These are phyloP conservation scores for Pascua sp. DNA, from an alignment of 1,284 basidiomycete species.

Conservation along the genomic window DNA sequence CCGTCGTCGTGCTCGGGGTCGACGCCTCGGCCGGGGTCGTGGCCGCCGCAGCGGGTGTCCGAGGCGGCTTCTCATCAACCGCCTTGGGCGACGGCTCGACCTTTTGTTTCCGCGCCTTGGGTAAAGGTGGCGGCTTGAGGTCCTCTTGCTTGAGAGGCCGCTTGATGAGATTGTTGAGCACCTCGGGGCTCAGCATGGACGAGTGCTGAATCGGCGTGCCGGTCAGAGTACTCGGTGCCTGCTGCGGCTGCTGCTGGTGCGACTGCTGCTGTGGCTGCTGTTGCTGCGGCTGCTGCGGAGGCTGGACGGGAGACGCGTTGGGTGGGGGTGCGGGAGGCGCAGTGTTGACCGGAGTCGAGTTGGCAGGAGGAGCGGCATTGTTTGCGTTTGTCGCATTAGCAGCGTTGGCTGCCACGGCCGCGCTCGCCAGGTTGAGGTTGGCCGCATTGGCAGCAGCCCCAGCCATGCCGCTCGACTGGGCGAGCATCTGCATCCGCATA, in stretches of 20 bases:
- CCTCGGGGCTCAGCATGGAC: slow-evolving; percentile 17
- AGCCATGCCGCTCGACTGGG: too few relatives aligned
- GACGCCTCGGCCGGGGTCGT: slow-evolving; percentile 8
- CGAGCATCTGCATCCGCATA: slow-evolving; percentile 14
- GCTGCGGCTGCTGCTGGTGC: neutral
- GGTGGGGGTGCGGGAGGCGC: too few relatives aligned
- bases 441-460: neutral
- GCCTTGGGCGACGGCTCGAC: slow-evolving; percentile 11
- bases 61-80: slow-evolving; percentile 10
- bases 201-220: slow-evolving; percentile 13
- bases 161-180: slow-evolving; percentile 23
- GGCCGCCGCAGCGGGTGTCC: slow-evolving; percentile 8
- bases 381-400: too few relatives aligned
- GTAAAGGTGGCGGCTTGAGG: slow-evolving; percentile 18
- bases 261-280: neutral
- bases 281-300: neutral
- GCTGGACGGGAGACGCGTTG: too few relatives aligned
- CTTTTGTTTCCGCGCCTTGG: slow-evolving; percentile 11
- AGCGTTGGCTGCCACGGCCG: neutral
- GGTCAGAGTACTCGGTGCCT: neutral
- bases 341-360: too few relatives aligned
- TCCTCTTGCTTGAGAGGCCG: slow-evolving; percentile 22
- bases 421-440: neutral
- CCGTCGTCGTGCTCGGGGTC: slow-evolving; percentile 4
- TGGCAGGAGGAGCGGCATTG: too few relatives aligned